phyloP scores from a whole-genome alignment of 2,329 filamentous ascomycete species.

The Exophiala xenobiotica region DNA sequence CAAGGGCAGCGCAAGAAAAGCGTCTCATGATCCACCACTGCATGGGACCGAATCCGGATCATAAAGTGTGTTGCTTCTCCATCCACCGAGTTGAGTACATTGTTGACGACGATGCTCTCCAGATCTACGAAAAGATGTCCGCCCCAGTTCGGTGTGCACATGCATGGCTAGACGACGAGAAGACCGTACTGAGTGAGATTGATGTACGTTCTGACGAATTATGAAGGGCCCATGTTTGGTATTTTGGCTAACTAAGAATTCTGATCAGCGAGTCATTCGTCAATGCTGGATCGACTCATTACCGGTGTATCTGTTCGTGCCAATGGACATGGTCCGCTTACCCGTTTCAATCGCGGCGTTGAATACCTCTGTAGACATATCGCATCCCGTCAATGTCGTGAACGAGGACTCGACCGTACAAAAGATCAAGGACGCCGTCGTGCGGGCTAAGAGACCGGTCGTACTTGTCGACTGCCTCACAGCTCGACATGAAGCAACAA shows the following conservation, averaged over 20 bases:
- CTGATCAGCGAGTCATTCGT: constrained; percentile 17
- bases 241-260: not conserved
- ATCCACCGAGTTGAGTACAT: too few species aligned
- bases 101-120: too few species aligned
- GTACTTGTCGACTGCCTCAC: not conserved
- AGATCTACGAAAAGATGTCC: constrained; percentile 20
- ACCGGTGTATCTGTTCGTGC: constrained; percentile 26
- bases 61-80: not conserved
- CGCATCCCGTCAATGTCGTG: not conserved
- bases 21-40: constrained; percentile 40
- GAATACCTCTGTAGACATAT: not conserved
- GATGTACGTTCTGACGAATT: constrained; percentile 8
- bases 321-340: constrained; percentile 15
- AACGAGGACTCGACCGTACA: not conserved
- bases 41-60: constrained; percentile 21
- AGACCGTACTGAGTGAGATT: constrained; percentile 13
- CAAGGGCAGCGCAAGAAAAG: constrained; percentile 48
- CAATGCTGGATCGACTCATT: constrained; percentile 17
- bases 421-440: not conserved
- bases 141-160: constrained; percentile 12
- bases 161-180: constrained; percentile 20
- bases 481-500: not conserved
- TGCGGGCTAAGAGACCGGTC: not conserved
- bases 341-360: not conserved
- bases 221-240: not conserved